Base-by-base conservation (phyloP, 2,329 filamentous ascomycete genomes). In the Cladophialophora bantiana region DNA sequence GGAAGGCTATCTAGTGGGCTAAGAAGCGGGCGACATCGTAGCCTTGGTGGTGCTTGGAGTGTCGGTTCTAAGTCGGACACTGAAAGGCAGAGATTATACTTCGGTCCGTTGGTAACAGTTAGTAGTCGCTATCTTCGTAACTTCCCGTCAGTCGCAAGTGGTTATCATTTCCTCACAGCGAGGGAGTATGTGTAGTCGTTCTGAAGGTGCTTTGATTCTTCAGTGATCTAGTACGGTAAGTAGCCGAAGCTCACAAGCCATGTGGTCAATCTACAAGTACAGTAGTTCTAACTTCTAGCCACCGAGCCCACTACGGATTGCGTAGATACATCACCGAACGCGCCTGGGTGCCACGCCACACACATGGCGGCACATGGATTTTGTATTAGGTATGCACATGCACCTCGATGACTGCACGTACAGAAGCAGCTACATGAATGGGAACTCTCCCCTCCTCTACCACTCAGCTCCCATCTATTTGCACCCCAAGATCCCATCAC, bases 21-120 rank as follows among this genome's bases (percentile, higher is more conserved):
- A 26, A 48, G 48, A 35, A 34, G 40, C 40, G 57, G 57, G 26
- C 40, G 40, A 59, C 40, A 59, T 20, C 38, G 20, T 59, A 31
- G 57, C 26, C 26, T 26, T 26, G 26, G 26, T 26, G 26, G 26
- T 26, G 26, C 26, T 26, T 26, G 26, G 26, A 26, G 26, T 26
- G 26, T 26, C 26, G 26, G 26, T 26, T 26, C 26, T 26, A 26
- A 26, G 26, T 26, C 26, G 26, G n/a, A n/a, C n/a, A n/a, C n/a
- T n/a, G n/a, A n/a, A n/a, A n/a, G 26, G 26, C 26, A 3, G 26
- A 26, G 26, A 26, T 26, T 26, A 26, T 26, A 26, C 26, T 26
- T 26, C 2, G 26, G 26, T 26, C 26, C 26, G 26, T 26, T 26
- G 26, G 26, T 26, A 26, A 26, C 26, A 26, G 26, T 26, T 20